These are phyloP conservation scores for Pelargonium nanum DNA, from an alignment of 345 rosid species.

Conservation along the genomic window DNA sequence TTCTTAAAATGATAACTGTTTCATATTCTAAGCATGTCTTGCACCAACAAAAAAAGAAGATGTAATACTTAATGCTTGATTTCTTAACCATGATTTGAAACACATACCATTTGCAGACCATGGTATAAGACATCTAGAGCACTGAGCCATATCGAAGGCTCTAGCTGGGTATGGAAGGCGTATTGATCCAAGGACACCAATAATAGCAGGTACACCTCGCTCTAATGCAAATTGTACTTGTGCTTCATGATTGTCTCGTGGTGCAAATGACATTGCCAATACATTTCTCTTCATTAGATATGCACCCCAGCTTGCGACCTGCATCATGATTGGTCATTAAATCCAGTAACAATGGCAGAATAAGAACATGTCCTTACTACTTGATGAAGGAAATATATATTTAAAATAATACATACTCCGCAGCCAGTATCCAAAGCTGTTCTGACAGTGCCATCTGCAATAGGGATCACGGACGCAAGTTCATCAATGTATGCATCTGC, in stretches of 20 bases:
- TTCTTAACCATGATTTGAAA: too few relatives aligned
- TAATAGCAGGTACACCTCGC: slow-evolving; percentile 62
- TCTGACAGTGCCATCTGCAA: slow-evolving; percentile 49
- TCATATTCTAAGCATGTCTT: too few relatives aligned
- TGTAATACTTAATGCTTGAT: too few relatives aligned
- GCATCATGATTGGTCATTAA: slow-evolving; percentile 1
- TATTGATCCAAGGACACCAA: slow-evolving; percentile 57
- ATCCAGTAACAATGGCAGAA: too few relatives aligned
- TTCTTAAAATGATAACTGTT: too few relatives aligned
- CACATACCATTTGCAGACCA: slow-evolving; percentile 55
- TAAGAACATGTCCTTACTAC: too few relatives aligned
- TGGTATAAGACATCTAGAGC: slow-evolving; percentile 61
- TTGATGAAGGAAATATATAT: too few relatives aligned
- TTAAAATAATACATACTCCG: slow-evolving; percentile 42
- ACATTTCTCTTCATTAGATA: slow-evolving; percentile 54
- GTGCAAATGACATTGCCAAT: slow-evolving; percentile 60
- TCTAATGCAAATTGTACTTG: slow-evolving; percentile 66
- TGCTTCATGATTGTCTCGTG: slow-evolving; percentile 63
- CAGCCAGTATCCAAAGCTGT: slow-evolving; percentile 61
- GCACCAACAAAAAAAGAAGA: too few relatives aligned
- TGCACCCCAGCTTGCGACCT: slow-evolving; percentile 72
- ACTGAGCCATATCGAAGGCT: slow-evolving; percentile 54
- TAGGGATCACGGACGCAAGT: slow-evolving; percentile 50
- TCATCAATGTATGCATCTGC: slow-evolving; percentile 50
- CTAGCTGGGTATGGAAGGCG: slow-evolving; percentile 53